Base-by-base conservation (phyloP, 768 basidiomycete species). In the Artomyces pyxidatus region DNA sequence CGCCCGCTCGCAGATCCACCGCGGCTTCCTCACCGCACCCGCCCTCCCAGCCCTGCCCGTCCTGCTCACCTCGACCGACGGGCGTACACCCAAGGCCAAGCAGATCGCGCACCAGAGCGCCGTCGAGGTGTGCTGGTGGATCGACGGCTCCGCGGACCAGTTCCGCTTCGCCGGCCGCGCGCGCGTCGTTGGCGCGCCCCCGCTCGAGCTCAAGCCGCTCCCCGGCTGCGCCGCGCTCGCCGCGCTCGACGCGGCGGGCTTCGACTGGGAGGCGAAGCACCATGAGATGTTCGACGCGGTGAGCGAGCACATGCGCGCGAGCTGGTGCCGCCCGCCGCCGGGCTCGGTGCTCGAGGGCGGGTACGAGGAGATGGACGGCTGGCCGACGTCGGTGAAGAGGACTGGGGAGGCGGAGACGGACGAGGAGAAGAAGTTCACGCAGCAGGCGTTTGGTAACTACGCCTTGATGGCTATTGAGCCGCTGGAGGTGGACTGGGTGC, bases 61-160 rank as follows among this genome's bases (percentile, higher is more conserved):
- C 5, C 62, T 92, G 53, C 57, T 89, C 38, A 69, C 74, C 42
- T 77, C 82, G 11, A 88, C 88, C 41, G 88, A 90, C 66, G 61
- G 82, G 40, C 83, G 89, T 22, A 73, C 80, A 2, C 79, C 80
- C 19, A 92, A 92, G 58, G 72, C 78, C 28, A 41, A 63, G 1
- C 81, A 89, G 55, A 66, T 89, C 41, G 67, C 66, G 21, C 59
- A 68, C 30, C 70, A 70, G 48, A 59, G 72, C 9, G 62, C 69
- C 37, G 75, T 82, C 52, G 83, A 91, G 61, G 55, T 83, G 37
- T 77, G 72, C 10, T 91, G 85, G 81, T 93, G 88, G 86, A 74
- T 82, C 45, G 71, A 75, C 26, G 73, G 75, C 19, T 73, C 78
- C 0, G 63, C 73, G 45, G 81, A 87, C 60, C 90, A 94, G 58